These are phyloP conservation scores for Selenicereus undatus DNA, from an alignment of 148 eudicot species.

Conservation along the genomic window DNA sequence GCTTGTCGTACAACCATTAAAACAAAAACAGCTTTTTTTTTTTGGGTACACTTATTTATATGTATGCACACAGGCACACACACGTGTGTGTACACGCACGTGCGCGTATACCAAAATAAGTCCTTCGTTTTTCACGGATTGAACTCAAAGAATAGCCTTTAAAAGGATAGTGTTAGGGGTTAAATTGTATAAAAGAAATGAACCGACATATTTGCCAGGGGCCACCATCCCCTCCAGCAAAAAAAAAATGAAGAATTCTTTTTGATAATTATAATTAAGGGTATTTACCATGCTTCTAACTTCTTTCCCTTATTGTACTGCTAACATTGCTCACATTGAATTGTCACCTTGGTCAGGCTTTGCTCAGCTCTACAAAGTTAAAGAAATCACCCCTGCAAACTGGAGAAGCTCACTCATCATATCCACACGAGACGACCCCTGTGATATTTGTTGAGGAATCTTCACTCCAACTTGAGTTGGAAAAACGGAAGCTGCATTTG, in stretches of 20 bases:
- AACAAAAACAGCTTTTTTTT: background rate
- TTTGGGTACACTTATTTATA: no score
- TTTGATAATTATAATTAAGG: background rate
- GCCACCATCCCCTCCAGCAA: background rate
- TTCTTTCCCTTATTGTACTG: background rate
- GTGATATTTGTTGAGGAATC: background rate
- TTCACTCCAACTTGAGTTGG: background rate
- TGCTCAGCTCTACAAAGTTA: background rate
- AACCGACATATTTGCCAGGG: no score
- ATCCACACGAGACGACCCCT: background rate
- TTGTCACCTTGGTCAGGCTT: background rate
- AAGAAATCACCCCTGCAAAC: background rate
- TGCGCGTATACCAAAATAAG: background rate
- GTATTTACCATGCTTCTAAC: background rate
- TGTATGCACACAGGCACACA: background rate
- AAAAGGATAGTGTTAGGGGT: constrained; percentile 2
- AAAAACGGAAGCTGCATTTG: background rate
- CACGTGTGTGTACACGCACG: background rate
- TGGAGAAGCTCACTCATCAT: background rate
- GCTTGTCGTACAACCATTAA: background rate
- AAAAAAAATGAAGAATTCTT: background rate
- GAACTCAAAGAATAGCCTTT: background rate
- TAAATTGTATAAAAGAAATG: background rate
- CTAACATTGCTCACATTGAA: background rate
- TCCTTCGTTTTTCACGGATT: background rate